Percentiles rank a stretch among this genome's conserved stretches.
Evolutionary conservation across 2,329 filamentous ascomycete genomes (phyloP).

Genomic region (Raffaelea ambrosiae): DNA sequence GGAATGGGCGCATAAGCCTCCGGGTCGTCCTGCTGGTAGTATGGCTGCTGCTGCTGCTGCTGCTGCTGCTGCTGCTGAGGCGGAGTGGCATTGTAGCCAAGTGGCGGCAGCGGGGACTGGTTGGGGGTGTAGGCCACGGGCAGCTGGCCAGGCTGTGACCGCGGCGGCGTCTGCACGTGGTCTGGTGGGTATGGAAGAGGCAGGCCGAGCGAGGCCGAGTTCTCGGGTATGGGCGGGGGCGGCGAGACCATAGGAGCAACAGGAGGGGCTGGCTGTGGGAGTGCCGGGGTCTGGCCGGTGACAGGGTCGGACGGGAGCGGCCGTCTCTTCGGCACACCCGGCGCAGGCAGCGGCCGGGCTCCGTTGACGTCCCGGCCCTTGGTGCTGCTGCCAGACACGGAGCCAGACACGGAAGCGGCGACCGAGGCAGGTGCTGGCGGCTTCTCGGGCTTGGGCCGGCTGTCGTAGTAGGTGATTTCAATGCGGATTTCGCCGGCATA

Average conservation of each 20-base stretch:
- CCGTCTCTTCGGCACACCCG: constrained; percentile 58
- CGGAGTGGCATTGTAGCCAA: constrained; percentile 4
- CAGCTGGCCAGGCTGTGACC: constrained; percentile 32
- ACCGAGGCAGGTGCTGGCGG: constrained; percentile 41
- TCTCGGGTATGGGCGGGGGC: neutral
- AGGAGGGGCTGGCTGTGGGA: constrained; percentile 25
- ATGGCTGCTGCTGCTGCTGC: neutral
- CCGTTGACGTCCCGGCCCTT: constrained; percentile 6
- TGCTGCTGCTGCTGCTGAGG: constrained; percentile 3
- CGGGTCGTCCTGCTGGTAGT: constrained; percentile 3
- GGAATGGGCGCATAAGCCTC: constrained; percentile 1
- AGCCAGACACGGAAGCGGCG: constrained; percentile 23
- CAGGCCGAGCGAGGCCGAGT: constrained; percentile 16
- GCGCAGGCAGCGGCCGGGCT: neutral
- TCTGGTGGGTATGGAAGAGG: constrained; percentile 25
- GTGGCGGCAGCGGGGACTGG: constrained; percentile 23
- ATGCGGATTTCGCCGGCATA: constrained; percentile 93
- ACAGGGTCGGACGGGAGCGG: constrained; percentile 76
- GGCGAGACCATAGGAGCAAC: neutral
- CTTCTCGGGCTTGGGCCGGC: constrained; percentile 72
- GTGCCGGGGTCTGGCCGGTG: constrained; percentile 40
- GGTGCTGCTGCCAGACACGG: constrained; percentile 1
- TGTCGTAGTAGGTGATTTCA: constrained; percentile 95
- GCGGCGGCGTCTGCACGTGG: constrained; percentile 14
- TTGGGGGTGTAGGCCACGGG: constrained; percentile 30